Evolutionary conservation across 768 basidiomycete species (phyloP).

Genomic region (Myochromella boudieri): DNA sequence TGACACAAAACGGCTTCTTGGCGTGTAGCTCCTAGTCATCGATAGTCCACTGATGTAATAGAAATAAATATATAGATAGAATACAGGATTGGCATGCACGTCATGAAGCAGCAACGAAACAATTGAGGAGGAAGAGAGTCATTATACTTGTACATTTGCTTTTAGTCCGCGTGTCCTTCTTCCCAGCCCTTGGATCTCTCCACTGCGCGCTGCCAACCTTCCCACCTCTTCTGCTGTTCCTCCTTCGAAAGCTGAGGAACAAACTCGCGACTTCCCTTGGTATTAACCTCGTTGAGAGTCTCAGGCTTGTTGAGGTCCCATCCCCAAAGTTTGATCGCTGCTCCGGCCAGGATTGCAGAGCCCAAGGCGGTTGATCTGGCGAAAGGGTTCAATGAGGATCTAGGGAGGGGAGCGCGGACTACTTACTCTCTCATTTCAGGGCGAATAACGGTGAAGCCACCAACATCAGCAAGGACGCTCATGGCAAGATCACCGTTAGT

Average conservation of each 20-base stretch:
- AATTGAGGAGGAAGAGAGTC: too few relatives aligned
- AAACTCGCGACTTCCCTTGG: slow-evolving; percentile 75
- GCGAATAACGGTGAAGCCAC: slow-evolving; percentile 88
- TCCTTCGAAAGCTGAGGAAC: slow-evolving; percentile 50
- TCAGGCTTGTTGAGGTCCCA: slow-evolving; percentile 88
- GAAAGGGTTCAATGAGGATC: neutral
- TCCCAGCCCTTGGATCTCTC: slow-evolving; percentile 85
- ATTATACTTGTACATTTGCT: too few relatives aligned
- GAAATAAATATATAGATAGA: neutral
- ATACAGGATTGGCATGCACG: too few relatives aligned
- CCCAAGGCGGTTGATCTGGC: slow-evolving; percentile 93
- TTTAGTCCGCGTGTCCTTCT: slow-evolving; percentile 40
- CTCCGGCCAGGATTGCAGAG: slow-evolving; percentile 89
- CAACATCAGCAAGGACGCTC: slow-evolving; percentile 83
- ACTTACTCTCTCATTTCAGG: slow-evolving; percentile 96
- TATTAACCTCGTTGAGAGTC: slow-evolving; percentile 85
- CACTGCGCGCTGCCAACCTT: slow-evolving; percentile 87
- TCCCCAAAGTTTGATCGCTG: slow-evolving; percentile 83
- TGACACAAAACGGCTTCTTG: too few relatives aligned
- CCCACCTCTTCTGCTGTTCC: slow-evolving; percentile 65
- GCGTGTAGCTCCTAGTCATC: too few relatives aligned
- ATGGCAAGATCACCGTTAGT: slow-evolving; percentile 91
- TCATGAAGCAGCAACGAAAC: too few relatives aligned
- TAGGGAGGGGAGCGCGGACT: neutral
- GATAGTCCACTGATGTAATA: too few relatives aligned